A percentile compares a stretch with the other conserved stretches of the same genome.
Conservation (phyloP, 345 rosid species). For the Syzygium oleosum region DNA sequence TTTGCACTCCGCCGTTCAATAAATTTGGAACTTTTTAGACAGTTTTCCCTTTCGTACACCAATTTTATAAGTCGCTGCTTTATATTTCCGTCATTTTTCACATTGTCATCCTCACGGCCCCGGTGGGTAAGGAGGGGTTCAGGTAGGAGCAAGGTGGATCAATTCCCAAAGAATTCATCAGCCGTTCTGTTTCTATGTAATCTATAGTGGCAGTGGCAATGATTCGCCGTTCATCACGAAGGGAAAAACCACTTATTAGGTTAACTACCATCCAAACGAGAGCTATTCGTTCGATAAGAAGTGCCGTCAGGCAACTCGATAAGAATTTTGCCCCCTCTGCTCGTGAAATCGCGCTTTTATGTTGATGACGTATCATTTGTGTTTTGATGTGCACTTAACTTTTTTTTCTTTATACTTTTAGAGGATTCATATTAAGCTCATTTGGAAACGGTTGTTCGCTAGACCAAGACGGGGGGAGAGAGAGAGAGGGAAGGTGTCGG, state of each 20-base stretch:
- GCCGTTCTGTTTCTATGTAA: background rate
- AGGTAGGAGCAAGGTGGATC: background rate
- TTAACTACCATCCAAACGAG: background rate
- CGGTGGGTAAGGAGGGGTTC: fast-evolving
- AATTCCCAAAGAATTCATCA: background rate
- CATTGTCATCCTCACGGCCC: background rate
- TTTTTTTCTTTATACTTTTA: background rate
- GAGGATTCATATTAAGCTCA: background rate
- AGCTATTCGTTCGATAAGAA: background rate
- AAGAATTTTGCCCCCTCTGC: background rate
- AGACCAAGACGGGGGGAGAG: background rate
- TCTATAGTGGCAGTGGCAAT: background rate
- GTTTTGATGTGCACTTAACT: background rate
- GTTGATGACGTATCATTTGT: background rate
- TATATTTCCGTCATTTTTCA: background rate
- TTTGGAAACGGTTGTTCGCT: background rate
- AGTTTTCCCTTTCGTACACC: too few relatives aligned
- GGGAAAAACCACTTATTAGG: background rate
- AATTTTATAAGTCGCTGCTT: too few relatives aligned
- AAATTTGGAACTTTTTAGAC: too few relatives aligned
- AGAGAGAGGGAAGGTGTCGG: background rate
- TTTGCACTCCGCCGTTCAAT: too few relatives aligned
- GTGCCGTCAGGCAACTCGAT: background rate
- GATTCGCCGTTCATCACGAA: background rate
- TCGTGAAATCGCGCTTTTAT: background rate